phyloP scores from a whole-genome alignment of 2,329 filamentous ascomycete genomes.

The Aspergillus piperis region DNA sequence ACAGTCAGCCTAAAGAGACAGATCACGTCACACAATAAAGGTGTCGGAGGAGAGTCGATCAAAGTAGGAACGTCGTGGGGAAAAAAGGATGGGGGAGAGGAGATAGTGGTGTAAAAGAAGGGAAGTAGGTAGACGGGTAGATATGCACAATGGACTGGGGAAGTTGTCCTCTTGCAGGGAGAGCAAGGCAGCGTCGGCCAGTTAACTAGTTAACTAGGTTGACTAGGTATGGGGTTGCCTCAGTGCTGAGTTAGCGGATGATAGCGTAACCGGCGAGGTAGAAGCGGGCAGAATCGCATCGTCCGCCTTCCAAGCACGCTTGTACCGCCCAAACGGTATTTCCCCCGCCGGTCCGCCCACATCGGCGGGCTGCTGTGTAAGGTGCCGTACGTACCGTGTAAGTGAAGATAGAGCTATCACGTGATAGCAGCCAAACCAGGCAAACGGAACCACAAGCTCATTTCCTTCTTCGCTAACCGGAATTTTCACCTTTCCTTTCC shows the following conservation, averaged over 20 bases:
- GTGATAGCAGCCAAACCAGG: slow-evolving; percentile 19
- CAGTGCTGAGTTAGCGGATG: slow-evolving; percentile 5
- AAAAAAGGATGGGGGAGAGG: not conserved
- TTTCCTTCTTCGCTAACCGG: slow-evolving; percentile 26
- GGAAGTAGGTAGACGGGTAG: not conserved
- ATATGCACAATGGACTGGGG: not conserved
- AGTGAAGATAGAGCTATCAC: slow-evolving; percentile 13
- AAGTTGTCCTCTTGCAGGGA: slow-evolving; percentile 2
- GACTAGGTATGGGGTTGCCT: not conserved
- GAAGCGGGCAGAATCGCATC: slow-evolving; percentile 44
- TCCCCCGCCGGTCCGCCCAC: no score
- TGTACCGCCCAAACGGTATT: slow-evolving; percentile 4
- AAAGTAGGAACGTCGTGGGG: not conserved
- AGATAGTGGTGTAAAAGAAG: not conserved
- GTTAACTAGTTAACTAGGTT: no score
- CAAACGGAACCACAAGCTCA: slow-evolving; percentile 26
- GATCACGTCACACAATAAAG: slow-evolving; percentile 14
- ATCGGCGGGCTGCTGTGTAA: not conserved
- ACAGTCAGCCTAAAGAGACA: slow-evolving; percentile 5
- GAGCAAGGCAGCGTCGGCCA: not conserved
- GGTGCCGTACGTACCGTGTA: not conserved
- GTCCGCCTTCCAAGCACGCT: slow-evolving; percentile 21
- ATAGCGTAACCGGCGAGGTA: slow-evolving; percentile 18
- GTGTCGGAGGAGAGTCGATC: not conserved
- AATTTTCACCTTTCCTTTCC: slow-evolving; percentile 33